A percentile compares a stretch with the other conserved stretches of the same genome.
These are phyloP conservation scores for Irineochytrium annulatum DNA, from an alignment of 192 early-diverging fungal genomes.

Conservation along the genomic window DNA sequence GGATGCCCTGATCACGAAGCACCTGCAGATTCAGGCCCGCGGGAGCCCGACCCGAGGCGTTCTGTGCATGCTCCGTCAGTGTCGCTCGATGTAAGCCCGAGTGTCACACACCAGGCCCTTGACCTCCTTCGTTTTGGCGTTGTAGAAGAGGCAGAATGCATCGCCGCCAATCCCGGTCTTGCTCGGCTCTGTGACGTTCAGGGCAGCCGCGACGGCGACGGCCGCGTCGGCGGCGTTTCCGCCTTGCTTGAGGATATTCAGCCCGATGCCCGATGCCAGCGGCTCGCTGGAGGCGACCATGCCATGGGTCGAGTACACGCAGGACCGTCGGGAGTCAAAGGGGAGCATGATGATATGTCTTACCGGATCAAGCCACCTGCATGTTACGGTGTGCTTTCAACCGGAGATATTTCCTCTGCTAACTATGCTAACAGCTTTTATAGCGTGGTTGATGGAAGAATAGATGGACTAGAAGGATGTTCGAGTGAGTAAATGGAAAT, in stretches of 20 bases:
- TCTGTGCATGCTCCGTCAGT: no score
- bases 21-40: conserved; percentile 49
- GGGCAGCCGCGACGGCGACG: conserved; percentile 57
- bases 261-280: conserved; percentile 64
- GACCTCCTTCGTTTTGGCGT: conserved; percentile 51
- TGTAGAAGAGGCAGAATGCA: conserved; percentile 73
- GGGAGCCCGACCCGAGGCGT: conserved; percentile 50
- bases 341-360: no score
- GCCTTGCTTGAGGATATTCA: conserved; percentile 56
- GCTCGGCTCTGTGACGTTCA: conserved; percentile 65
- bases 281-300: conserved; percentile 69
- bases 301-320: conserved; percentile 54
- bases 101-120: conserved; percentile 18
- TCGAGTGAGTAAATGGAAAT: no score
- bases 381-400: no score
- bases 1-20: conserved; percentile 30
- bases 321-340: conserved; percentile 25
- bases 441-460: no score
- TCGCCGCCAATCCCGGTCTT: conserved; percentile 79
- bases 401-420: no score
- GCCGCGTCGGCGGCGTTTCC: conserved; percentile 73
- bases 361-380: no score
- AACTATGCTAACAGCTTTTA: no score
- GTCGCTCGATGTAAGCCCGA: not conserved
- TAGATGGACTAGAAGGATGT: no score